Percentiles rank a stretch among this genome's conserved stretches.
Evolutionary conservation across 1,284 basidiomycete species (phyloP).

Genomic region (Abortiporus biennis): DNA sequence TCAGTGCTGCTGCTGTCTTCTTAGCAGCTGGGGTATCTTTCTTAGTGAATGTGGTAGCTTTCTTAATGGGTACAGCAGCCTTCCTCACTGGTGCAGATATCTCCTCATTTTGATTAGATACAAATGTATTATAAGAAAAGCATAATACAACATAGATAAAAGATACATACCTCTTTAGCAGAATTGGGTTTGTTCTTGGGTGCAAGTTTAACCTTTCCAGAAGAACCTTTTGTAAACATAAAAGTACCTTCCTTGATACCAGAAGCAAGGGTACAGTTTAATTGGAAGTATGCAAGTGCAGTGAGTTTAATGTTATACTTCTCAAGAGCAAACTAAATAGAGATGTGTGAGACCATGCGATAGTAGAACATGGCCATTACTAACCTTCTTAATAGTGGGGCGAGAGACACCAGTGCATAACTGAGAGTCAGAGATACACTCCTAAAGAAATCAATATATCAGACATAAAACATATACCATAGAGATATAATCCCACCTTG

Average conservation of each 20-base stretch:
- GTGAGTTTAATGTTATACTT: constrained; percentile 76
- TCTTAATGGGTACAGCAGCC: constrained; percentile 19
- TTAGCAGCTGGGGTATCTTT: constrained; percentile 16
- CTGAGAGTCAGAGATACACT: constrained; percentile 76
- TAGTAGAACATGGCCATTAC: constrained; percentile 5
- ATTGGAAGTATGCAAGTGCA: constrained; percentile 69
- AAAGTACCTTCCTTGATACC: constrained; percentile 80
- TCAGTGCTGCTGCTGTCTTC: constrained; percentile 12
- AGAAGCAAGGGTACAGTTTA: constrained; percentile 74
- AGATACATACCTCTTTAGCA: constrained; percentile 51
- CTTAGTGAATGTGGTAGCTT: constrained; percentile 15
- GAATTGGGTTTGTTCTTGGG: constrained; percentile 42
- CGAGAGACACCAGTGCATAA: constrained; percentile 86
- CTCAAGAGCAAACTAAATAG: constrained; percentile 64
- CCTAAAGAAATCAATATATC: constrained; percentile 35
- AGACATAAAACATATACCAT: constrained; percentile 10
- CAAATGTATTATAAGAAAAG: constrained; percentile 26
- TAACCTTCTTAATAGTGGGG: constrained; percentile 82
- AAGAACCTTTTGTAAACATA: constrained; percentile 76
- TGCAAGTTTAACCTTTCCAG: constrained; percentile 36
- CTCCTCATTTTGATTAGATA: constrained; percentile 30
- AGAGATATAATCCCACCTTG: constrained; percentile 41
- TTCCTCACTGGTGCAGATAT: constrained; percentile 32
- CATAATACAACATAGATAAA: neutral
- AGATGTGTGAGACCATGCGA: constrained; percentile 4